phyloP scores from a whole-genome alignment of 176 grass and related monocot genomes.

The Zoysia japonica region DNA sequence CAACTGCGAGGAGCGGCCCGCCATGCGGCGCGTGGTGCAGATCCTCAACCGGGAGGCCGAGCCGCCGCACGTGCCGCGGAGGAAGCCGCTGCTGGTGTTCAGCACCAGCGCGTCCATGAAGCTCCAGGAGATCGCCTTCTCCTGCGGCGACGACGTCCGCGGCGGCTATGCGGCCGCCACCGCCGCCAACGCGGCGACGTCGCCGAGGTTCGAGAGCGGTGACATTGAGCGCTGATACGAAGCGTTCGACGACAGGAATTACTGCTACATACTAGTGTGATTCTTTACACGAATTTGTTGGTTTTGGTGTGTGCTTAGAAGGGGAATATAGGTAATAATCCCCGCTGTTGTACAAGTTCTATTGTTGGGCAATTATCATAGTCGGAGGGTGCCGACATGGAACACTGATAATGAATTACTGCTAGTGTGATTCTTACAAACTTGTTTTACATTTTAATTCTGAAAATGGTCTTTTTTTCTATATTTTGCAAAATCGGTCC shows the following conservation, averaged over 20 bases:
- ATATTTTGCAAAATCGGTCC: no score
- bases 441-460: background rate
- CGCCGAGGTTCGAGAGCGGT: conserved; percentile 25
- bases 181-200: background rate
- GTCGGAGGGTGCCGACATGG: conserved; percentile 11
- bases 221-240: conserved; percentile 40
- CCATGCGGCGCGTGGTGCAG: conserved; percentile 85
- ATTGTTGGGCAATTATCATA: background rate
- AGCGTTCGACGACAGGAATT: background rate
- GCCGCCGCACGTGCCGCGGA: conserved; percentile 56
- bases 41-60: conserved; percentile 77
- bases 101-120: conserved; percentile 66
- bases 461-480: no score
- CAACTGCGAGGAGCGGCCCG: conserved; percentile 74
- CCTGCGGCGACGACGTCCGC: conserved; percentile 56
- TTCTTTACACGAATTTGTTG: conserved; percentile 17
- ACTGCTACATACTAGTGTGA: background rate
- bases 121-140: conserved; percentile 82
- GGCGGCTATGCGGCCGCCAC: conserved; percentile 2
- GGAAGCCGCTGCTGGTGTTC: conserved; percentile 89
- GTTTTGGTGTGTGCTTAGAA: conserved; percentile 16
- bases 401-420: conserved; percentile 37
- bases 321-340: conserved; percentile 55
- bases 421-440: conserved; percentile 29
- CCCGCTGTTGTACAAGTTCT: background rate